Base-by-base conservation (phyloP, 2,329 filamentous ascomycete genomes). In the Trichocomaceae sp. region DNA sequence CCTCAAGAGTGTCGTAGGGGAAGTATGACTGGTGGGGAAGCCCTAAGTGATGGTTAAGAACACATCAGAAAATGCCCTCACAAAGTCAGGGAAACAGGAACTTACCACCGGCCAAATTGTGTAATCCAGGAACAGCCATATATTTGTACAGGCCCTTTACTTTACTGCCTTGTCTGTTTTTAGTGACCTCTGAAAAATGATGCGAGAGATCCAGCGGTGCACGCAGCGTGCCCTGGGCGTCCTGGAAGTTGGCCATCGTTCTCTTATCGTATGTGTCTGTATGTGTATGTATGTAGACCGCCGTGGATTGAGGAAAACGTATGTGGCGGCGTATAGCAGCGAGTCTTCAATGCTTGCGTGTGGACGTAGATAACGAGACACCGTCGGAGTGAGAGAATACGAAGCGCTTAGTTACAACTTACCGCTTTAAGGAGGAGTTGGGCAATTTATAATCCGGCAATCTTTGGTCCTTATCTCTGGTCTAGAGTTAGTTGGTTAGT, bases 111-210 rank as follows among this genome's bases (percentile, higher is more conserved):
- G 82, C 82, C 37, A 84, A 68, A 63, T 85, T 83, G 15, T 77
- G 79, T 61, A 84, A 82, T 35, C 80, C 80, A 0, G 82, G 82
- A 51, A 83, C 82, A 10, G 63, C 59, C 63, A 93, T 93, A 73
- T 88, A 95, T 71, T 89, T 90, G 77, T 96, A 96, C 70, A 91
- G 89, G 37, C 79, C 66, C 76, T 96, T 96, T 69, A 95, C 80
- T 44, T 76, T 76, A 65, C 84, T 93, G 6, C 81, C 75, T 6
- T 75, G 62, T 8, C 89, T 80, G 47, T 81, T 79, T 64, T 79
- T 84, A 47, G 89, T 86, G 45, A 83, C 78, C 55, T 82, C 77
- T 1, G 88, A 91, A 62, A 85, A 86, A 67, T 91, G 86, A 68
- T 96, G 88, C 62, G 84, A 86, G 58, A 96, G 77, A 69, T 96